Evolutionary conservation across 352 stramenopile genomes (phyloP), one percentile per base, ranked within the genome.

Genomic region (Lagenidium sp.): DNA sequence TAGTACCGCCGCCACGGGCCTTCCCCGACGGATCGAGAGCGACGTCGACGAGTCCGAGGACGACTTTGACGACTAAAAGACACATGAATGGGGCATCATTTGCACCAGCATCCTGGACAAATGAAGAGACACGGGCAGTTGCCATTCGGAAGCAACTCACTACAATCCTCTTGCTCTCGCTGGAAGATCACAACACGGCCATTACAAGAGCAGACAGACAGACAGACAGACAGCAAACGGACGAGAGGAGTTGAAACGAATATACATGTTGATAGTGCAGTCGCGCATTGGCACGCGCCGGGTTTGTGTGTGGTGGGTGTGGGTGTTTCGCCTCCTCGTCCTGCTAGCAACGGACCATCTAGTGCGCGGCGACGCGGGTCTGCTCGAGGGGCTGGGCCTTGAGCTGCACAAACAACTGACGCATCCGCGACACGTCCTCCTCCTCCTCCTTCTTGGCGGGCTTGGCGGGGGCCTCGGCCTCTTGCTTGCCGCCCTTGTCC

Each of bases 371-470:
- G 50, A 53, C 66, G 31, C 82, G 79, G 43, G 76, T 88, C 55
- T 89, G 70, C 39, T 91, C 74, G n/a, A 91, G 67, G 41, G 81
- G 74, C 50, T 95, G 75, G 39, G 91, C 82, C 82, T 98, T 98
- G 42, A 98, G 67, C 57, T 95, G 68, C 50, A 98, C 84, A 44
- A 98, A 85, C 30, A 97, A 61, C 69, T 97, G 87, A 50, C 81
- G 82, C 88, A 98, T 98, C 41, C 91, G 72, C 36, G 77, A 91
- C 25, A 95, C 74, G 63, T 96, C 87, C 39, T 81, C 72, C 20
- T 87, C 78, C 36, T 84, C 75, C 29, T 82, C 68, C 47, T 84
- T 80, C 56, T 81, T 83, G 24, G 49, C 63, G 18, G 46, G 38
- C 45, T 57, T 69, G 11, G 52, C 58, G 1, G 57, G 65, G n/a